Evolutionary conservation across 176 grass and related monocot species (phyloP).

Genomic region (barley (Hordeum vulgare)): DNA sequence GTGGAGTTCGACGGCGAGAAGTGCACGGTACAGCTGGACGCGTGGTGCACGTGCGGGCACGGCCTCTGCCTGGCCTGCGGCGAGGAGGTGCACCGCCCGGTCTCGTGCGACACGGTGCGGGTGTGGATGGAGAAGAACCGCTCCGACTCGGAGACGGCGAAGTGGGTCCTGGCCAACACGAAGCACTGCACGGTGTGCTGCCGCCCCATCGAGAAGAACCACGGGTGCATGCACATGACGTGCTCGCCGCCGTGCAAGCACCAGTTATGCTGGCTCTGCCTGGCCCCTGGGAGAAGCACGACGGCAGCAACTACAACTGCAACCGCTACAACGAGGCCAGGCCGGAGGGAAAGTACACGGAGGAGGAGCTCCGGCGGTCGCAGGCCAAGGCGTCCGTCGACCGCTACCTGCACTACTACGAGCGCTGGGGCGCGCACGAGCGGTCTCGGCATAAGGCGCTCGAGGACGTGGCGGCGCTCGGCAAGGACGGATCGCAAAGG

Average conservation of each 20-base stretch:
- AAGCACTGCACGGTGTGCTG: slow-evolving; percentile 47
- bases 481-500: not conserved
- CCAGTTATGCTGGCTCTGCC: slow-evolving; percentile 66
- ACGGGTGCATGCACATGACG: slow-evolving; percentile 55
- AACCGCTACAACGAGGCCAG: slow-evolving; percentile 25
- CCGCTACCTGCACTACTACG: slow-evolving; percentile 29
- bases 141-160: slow-evolving; percentile 2
- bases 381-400: slow-evolving; percentile 19
- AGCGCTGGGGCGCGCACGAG: slow-evolving; percentile 30
- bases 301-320: not conserved
- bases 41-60: slow-evolving; percentile 19
- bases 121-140: slow-evolving; percentile 7
- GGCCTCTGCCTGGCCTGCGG: slow-evolving; percentile 33
- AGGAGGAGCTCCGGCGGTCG: not conserved
- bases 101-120: slow-evolving; percentile 16
- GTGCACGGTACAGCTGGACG: not conserved
- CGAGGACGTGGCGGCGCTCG: not conserved
- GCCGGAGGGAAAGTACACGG: not conserved
- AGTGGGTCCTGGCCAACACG: slow-evolving; percentile 36
- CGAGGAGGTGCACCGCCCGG: slow-evolving; percentile 54
- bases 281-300: not conserved
- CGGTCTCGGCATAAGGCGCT: not conserved
- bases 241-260: slow-evolving; percentile 20
- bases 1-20: not conserved
- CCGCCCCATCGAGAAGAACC: slow-evolving; percentile 52